Evolutionary conservation across 2,329 filamentous ascomycete species (phyloP).

Genomic region (Aspergillus awamori): DNA sequence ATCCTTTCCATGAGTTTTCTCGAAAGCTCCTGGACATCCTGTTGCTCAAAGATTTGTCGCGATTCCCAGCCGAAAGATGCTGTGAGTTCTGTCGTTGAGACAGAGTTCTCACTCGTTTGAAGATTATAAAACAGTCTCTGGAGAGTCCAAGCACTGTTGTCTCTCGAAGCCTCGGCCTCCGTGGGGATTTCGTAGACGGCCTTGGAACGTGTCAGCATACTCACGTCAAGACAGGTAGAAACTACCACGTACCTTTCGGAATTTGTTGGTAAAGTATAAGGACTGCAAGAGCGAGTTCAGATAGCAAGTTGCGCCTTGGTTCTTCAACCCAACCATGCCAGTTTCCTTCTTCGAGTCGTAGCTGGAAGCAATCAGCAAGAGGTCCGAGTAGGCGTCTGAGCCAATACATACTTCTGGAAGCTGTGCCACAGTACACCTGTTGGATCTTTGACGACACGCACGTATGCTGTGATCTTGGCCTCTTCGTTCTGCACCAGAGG

Average conservation of each 20-base stretch:
- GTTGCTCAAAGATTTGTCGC: conserved; percentile 95
- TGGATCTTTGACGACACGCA: conserved; percentile 53
- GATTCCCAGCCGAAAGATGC: conserved; percentile 99
- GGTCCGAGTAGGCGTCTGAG: conserved; percentile 24
- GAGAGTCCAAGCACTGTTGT: conserved; percentile 89
- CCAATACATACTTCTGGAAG: conserved; percentile 44
- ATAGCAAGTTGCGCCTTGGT: conserved; percentile 92
- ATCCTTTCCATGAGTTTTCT: conserved; percentile 96
- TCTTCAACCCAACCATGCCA: conserved; percentile 93
- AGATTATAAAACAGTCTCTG: conserved; percentile 94
- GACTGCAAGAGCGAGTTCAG: conserved; percentile 83
- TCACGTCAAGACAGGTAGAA: background rate
- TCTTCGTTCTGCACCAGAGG: conserved; percentile 55
- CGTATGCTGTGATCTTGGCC: conserved; percentile 51
- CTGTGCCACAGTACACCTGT: conserved; percentile 54
- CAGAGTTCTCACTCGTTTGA: conserved; percentile 80
- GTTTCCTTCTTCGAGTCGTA: conserved; percentile 99
- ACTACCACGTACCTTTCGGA: conserved; percentile 71
- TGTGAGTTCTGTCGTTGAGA: conserved; percentile 89
- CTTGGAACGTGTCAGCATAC: conserved; percentile 46
- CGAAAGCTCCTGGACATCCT: conserved; percentile 96
- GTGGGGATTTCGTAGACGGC: conserved; percentile 98
- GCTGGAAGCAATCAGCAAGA: conserved; percentile 52
- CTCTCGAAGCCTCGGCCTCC: conserved; percentile 74
- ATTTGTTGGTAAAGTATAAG: conserved; percentile 85